Conservation (phyloP, 2,329 filamentous ascomycete genomes). For the Coniochaeta sp. region DNA sequence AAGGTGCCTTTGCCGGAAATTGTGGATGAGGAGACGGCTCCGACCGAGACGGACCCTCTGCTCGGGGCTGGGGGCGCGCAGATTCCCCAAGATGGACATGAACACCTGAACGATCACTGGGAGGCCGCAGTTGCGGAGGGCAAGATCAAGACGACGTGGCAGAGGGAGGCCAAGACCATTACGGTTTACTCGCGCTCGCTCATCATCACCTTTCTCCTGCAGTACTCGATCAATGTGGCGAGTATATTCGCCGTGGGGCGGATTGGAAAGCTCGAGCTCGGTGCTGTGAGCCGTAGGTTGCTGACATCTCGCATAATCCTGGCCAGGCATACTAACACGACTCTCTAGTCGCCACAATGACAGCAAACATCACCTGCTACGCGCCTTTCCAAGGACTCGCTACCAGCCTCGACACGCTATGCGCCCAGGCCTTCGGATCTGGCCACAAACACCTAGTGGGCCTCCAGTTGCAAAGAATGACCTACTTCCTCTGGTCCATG, state of each 20-base stretch:
- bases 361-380: constrained; percentile 70
- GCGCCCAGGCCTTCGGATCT: constrained; percentile 88
- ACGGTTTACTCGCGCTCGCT: constrained; percentile 63
- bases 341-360: constrained; percentile 66
- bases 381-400: constrained; percentile 78
- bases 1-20: constrained; percentile 8
- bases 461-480: constrained; percentile 73
- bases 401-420: constrained; percentile 86
- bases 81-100: constrained; percentile 21
- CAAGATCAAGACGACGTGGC: constrained; percentile 84
- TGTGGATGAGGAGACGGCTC: constrained; percentile 4
- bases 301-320: neutral
- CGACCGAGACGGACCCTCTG: neutral
- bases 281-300: constrained; percentile 49
- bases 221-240: constrained; percentile 78
- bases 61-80: constrained; percentile 4
- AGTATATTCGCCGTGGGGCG: constrained; percentile 74
- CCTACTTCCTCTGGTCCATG: constrained; percentile 65
- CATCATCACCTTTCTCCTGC: constrained; percentile 67
- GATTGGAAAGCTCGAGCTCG: constrained; percentile 64
- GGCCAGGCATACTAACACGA: constrained; percentile 33
- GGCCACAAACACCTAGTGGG: constrained; percentile 86
- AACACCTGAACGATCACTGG: constrained; percentile 68
- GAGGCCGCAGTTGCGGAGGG: constrained; percentile 77
- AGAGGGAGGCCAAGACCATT: constrained; percentile 79